phyloP scores from a whole-genome alignment of 441 rosid species.

The Bocquillonia castaneifolia region DNA sequence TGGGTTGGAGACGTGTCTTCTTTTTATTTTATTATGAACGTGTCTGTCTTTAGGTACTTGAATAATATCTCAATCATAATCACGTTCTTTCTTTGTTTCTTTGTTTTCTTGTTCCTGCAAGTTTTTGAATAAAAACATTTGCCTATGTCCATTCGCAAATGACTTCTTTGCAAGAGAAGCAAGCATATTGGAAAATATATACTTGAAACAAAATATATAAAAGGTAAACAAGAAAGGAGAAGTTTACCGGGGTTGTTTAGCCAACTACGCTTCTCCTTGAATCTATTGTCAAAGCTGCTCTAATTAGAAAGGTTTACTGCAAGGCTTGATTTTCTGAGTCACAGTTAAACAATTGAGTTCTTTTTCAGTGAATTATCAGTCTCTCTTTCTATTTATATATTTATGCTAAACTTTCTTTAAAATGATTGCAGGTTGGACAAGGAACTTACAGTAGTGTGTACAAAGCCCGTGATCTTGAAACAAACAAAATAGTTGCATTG shows the following conservation, averaged over 20 bases:
- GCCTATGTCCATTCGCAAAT: background rate
- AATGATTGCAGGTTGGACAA: conserved; percentile 47
- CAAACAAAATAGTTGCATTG: conserved; percentile 45
- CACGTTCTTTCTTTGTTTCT: no score
- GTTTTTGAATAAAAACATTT: background rate
- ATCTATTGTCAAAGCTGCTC: background rate
- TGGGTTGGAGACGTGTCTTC: background rate
- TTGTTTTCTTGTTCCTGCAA: background rate
- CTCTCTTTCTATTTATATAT: background rate
- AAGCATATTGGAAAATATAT: background rate
- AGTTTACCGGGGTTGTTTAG: background rate
- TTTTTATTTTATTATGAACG: background rate
- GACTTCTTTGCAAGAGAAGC: background rate
- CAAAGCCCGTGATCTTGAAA: conserved; percentile 53
- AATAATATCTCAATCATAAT: background rate
- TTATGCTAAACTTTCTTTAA: background rate
- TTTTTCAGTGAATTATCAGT: background rate
- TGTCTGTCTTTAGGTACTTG: background rate
- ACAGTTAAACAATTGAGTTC: background rate
- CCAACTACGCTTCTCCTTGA: background rate
- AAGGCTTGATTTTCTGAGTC: background rate
- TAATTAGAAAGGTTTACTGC: background rate
- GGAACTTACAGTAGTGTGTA: conserved; percentile 64
- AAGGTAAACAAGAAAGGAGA: background rate
- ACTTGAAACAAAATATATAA: background rate